Conservation (phyloP, 176 grass and related monocot genomes). For the Poa pratensis region DNA sequence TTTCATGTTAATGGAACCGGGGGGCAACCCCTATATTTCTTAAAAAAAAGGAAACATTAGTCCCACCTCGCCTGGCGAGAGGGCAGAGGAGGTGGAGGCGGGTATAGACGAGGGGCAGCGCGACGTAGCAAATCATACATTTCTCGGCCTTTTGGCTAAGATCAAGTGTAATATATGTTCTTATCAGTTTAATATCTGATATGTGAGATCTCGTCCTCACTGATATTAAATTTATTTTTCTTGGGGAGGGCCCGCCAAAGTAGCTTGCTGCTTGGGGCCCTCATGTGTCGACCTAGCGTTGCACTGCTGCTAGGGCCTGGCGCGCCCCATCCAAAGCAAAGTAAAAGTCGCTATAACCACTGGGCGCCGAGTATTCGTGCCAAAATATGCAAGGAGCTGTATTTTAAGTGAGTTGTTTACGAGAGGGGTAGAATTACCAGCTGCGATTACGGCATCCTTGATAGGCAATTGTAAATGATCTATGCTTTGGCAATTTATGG, state of each 20-base stretch:
- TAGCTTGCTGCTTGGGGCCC: not conserved
- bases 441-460: too few relatives aligned
- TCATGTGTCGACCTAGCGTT: not conserved
- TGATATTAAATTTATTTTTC: constrained; percentile 15
- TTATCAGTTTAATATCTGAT: constrained; percentile 74
- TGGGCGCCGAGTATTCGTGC: too few relatives aligned
- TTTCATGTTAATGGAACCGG: too few relatives aligned
- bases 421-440: too few relatives aligned
- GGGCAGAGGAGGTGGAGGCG: too few relatives aligned
- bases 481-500: too few relatives aligned
- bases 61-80: not conserved
- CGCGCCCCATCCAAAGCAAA: not conserved
- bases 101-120: not conserved
- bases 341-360: too few relatives aligned
- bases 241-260: not conserved
- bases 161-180: constrained; percentile 86
- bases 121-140: not conserved
- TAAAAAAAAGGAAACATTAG: not conserved
- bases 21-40: too few relatives aligned
- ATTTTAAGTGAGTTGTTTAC: too few relatives aligned
- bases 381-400: too few relatives aligned
- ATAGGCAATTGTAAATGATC: too few relatives aligned
- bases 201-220: not conserved
- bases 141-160: constrained; percentile 80
- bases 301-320: not conserved